A percentile compares a stretch with the other conserved stretches of the same genome.
Conservation (phyloP, 345 rosid species). For the Tarenaya hassleriana region DNA sequence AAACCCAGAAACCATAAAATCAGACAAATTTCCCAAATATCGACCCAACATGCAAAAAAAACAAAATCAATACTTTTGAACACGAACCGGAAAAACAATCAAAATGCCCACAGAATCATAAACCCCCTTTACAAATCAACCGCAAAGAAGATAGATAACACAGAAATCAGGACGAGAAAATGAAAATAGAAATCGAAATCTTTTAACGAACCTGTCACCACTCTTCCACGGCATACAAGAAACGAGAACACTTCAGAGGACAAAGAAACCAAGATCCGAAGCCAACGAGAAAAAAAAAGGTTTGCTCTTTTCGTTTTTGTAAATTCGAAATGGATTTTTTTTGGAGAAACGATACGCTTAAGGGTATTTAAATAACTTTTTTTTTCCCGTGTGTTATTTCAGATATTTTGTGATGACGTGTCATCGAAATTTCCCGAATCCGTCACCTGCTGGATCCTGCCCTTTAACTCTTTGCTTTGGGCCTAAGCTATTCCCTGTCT, state of each 20-base stretch:
- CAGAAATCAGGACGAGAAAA: background rate
- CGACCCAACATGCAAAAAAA: no score
- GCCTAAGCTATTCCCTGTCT: constrained; percentile 15
- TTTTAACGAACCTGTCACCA: constrained; percentile 33
- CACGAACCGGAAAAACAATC: background rate
- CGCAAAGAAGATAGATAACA: background rate
- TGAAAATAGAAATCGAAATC: background rate
- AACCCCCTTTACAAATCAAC: background rate
- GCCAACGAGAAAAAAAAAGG: background rate
- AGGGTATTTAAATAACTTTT: constrained; percentile 34
- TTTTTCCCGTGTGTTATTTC: constrained; percentile 41
- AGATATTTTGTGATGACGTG: constrained; percentile 32
- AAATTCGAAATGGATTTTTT: background rate
- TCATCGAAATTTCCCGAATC: constrained; percentile 27
- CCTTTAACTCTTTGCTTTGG: constrained; percentile 25
- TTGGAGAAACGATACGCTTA: background rate
- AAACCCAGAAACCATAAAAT: constrained; percentile 1
- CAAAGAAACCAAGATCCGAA: no score
- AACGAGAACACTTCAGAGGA: background rate
- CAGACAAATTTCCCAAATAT: no score
- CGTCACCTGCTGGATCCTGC: constrained; percentile 21
- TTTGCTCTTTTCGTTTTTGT: background rate
- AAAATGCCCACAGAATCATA: background rate
- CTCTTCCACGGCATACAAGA: constrained; percentile 32
- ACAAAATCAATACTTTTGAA: constrained; percentile 4